Evolutionary conservation across 2,329 filamentous ascomycete genomes (phyloP).

Genomic region (Pestalotiopsis sp.): DNA sequence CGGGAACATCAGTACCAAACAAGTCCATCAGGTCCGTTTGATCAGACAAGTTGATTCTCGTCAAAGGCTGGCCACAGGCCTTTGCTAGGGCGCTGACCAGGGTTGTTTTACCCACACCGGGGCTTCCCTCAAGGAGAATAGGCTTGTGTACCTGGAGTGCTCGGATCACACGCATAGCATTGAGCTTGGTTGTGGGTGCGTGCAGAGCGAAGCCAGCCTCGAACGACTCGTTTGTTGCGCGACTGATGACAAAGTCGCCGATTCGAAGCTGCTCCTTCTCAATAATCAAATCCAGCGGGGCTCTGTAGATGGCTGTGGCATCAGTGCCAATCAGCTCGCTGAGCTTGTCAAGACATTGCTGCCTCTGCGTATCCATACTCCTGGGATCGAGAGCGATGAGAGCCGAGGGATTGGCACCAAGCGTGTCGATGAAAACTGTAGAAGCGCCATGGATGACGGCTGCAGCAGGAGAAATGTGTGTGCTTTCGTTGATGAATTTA

Average conservation of each 20-base stretch:
- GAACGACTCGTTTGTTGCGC: constrained; percentile 47
- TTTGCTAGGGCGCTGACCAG: constrained; percentile 83
- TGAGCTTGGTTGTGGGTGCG: constrained; percentile 86
- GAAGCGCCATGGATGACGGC: constrained; percentile 80
- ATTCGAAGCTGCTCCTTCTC: constrained; percentile 61
- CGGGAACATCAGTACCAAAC: constrained; percentile 93
- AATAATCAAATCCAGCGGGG: constrained; percentile 60
- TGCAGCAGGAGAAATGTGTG: constrained; percentile 41
- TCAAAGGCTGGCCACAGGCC: constrained; percentile 79
- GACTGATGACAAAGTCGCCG: constrained; percentile 73
- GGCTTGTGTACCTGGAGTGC: constrained; percentile 89
- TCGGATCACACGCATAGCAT: constrained; percentile 87
- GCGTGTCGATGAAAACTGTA: constrained; percentile 93
- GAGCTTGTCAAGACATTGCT: constrained; percentile 73
- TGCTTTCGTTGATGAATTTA: constrained; percentile 79
- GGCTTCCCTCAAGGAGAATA: constrained; percentile 91
- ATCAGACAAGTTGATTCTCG: constrained; percentile 94
- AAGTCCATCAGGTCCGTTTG: constrained; percentile 98
- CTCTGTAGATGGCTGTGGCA: constrained; percentile 66
- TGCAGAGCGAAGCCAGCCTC: constrained; percentile 76
- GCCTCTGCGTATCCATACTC: constrained; percentile 71
- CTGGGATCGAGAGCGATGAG: constrained; percentile 74
- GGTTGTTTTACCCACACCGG: constrained; percentile 98
- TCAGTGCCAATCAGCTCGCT: constrained; percentile 66
- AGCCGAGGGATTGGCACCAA: constrained; percentile 93